Base-by-base conservation (phyloP, 2,329 filamentous ascomycete species). In the Elsinoe necatrix region DNA sequence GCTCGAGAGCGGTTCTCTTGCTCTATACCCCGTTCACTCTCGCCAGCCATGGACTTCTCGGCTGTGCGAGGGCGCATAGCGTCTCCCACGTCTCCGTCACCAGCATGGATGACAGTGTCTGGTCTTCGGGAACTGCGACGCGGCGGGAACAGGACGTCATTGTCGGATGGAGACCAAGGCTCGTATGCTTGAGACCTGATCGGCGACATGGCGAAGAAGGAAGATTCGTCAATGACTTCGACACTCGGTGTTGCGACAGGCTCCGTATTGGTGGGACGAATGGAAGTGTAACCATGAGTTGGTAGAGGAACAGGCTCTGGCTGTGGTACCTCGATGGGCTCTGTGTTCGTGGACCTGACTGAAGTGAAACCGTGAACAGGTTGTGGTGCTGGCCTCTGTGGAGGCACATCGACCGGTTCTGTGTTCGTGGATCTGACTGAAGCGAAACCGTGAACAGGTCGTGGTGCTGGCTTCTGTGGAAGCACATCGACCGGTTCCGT, bases 391-490 rank as follows among this genome's bases (percentile, higher is more conserved):
- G 58, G 58, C 56, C 45, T 56, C 3, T 52, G 57, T 16, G 48
- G 62, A 59, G 16, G 60, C 21, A 45, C 57, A 14, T 56, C 55
- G 7, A 63, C 51, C 2, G 68, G 67, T 20, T 65, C 63, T 2
- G 67, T 69, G 42, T 65, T 58, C 29, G 69, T 65, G 18, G 64
- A 62, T 14, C 61, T 62, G 20, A 71, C 57, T 9, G 63, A 63
- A 29, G 70, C 69, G 16, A 66, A 56, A 29, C 41, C 52, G 21
- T 48, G 39, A 4, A 61, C 42, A 12, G 43, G 48, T 12, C 34
- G 55, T n/a, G 48, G 27, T 20, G 47, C 27, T 1, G 41, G 54
- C 20, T 23, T 35, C 3, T 42, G 25, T 1, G 23, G 20, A 23
- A 37, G 27, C 7, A 45, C 58, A 14, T 55, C 48, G 4, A 62